phyloP scores from a whole-genome alignment of 108 stramenopile species.

The Cylindrotheca fusiformis region DNA sequence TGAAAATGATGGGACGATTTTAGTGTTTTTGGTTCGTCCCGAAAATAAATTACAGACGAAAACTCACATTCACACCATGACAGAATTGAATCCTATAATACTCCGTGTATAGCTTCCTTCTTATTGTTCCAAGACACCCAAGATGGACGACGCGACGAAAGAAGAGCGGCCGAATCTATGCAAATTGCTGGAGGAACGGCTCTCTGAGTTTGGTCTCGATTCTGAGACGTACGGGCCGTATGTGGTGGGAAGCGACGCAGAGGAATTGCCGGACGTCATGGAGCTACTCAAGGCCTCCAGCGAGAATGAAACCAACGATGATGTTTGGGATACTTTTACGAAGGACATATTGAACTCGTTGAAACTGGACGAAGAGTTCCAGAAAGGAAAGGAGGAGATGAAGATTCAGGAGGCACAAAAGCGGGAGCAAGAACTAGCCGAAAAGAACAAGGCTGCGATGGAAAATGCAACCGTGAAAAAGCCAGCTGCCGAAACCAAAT shows the following conservation, averaged over 20 bases:
- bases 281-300: constrained; percentile 64
- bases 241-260: constrained; percentile 42
- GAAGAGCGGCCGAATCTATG: constrained; percentile 20
- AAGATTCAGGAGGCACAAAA: constrained; percentile 30
- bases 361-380: constrained; percentile 23
- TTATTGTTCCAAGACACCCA: too few relatives aligned
- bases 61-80: too few relatives aligned
- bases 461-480: constrained; percentile 17
- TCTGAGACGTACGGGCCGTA: constrained; percentile 73
- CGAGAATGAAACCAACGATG: constrained; percentile 37
- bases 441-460: constrained; percentile 4
- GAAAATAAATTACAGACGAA: too few relatives aligned
- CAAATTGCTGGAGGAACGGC: constrained; percentile 45
- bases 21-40: too few relatives aligned
- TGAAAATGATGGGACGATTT: too few relatives aligned
- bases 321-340: constrained; percentile 49
- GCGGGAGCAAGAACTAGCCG: constrained; percentile 14
- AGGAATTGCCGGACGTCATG: constrained; percentile 57
- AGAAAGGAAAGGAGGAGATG: constrained; percentile 27
- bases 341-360: constrained; percentile 39
- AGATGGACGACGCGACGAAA: not conserved
- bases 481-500: constrained; percentile 12
- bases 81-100: too few relatives aligned
- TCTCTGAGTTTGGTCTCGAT: constrained; percentile 70
- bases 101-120: too few relatives aligned